Conservation (phyloP, 192 early-diverging fungal genomes). For the Coemansia umbellata region DNA sequence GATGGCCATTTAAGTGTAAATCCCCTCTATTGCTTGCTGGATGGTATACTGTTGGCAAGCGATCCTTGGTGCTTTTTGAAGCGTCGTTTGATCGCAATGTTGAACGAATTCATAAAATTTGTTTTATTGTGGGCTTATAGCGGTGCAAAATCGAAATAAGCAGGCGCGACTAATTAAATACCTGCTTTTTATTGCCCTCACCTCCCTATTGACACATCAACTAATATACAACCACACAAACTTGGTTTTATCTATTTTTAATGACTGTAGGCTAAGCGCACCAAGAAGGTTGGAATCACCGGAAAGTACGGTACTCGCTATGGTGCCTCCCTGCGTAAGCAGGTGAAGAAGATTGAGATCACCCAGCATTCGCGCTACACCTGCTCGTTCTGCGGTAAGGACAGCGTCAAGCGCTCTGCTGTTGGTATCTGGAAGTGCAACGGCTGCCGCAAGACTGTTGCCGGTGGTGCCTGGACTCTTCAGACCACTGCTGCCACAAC, state of each 20-base stretch:
- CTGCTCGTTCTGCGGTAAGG: conserved; percentile 99
- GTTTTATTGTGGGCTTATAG: neutral
- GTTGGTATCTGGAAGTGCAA: conserved; percentile 99
- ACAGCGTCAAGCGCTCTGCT: conserved; percentile 86
- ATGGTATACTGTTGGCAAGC: too few relatives aligned
- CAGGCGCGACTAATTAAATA: too few relatives aligned
- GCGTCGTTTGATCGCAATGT: too few relatives aligned
- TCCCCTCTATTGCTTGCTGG: too few relatives aligned
- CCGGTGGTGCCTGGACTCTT: conserved; percentile 94
- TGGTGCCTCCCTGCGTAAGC: conserved; percentile 99
- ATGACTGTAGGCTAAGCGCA: conserved; percentile 78
- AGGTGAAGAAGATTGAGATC: conserved; percentile 98
- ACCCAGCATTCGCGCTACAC: conserved; percentile 99
- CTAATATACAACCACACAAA: too few relatives aligned
- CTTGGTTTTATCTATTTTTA: neutral
- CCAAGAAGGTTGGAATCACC: conserved; percentile 98
- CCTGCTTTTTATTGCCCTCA: too few relatives aligned
- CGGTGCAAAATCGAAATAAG: too few relatives aligned
- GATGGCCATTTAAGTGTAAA: too few relatives aligned
- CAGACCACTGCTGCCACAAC: conserved; percentile 84
- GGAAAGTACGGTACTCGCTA: conserved; percentile 99
- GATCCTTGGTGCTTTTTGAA: too few relatives aligned
- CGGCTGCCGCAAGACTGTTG: conserved; percentile 90
- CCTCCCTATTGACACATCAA: too few relatives aligned
- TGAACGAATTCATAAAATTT: too few relatives aligned